Conservation (phyloP, 169 alveolate species). For the Fabrea salina region DNA sequence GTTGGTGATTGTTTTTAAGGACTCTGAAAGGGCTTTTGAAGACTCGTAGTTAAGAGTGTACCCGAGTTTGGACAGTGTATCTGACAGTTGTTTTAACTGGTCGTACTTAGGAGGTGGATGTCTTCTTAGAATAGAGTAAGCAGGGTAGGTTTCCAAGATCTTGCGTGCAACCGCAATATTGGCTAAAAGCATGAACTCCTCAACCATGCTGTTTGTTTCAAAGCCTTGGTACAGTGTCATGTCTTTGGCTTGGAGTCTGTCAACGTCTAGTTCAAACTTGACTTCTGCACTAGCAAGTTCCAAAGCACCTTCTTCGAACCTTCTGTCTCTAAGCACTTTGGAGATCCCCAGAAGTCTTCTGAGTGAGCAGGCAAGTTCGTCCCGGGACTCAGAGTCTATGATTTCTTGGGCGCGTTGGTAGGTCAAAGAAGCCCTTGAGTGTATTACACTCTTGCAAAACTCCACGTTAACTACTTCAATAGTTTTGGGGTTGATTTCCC, state of each 20-base stretch:
- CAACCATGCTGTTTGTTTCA: conserved; percentile 89
- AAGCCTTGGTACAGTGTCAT: conserved; percentile 64
- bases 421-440: conserved; percentile 88
- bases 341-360: conserved; percentile 86
- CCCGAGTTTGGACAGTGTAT: conserved; percentile 79
- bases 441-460: conserved; percentile 88
- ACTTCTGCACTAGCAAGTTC: conserved; percentile 95
- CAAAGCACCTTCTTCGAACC: conserved; percentile 94
- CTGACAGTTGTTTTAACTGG: conserved; percentile 87
- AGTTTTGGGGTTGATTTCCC: conserved; percentile 89
- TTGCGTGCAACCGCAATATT: conserved; percentile 95
- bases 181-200: conserved; percentile 99
- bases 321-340: conserved; percentile 76
- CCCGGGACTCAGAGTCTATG: conserved; percentile 80
- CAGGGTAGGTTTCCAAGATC: conserved; percentile 86
- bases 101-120: conserved; percentile 95
- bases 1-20: conserved; percentile 83
- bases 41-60: conserved; percentile 77
- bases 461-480: conserved; percentile 73
- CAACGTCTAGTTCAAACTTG: conserved; percentile 87
- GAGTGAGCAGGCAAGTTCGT: conserved; percentile 78
- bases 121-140: conserved; percentile 90
- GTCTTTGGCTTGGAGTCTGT: conserved; percentile 58
- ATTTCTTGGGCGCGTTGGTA: conserved; percentile 89
- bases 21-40: conserved; percentile 86